Evolutionary conservation across 805 yeast genomes (phyloP), one percentile per base, ranked within the genome.

Genomic region (Debaryomyces castellii): DNA sequence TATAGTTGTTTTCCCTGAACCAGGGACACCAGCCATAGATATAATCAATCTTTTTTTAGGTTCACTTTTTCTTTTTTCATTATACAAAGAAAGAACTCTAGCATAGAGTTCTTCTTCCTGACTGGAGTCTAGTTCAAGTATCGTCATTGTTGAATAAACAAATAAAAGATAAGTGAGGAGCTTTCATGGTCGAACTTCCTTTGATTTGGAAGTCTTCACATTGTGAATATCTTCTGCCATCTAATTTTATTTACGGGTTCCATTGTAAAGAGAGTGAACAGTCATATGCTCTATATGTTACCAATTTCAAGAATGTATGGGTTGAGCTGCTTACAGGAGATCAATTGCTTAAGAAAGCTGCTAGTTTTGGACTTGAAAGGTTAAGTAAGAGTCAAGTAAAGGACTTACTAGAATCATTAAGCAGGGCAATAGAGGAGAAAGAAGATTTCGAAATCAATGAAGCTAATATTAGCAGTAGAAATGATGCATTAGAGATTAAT

Each of bases 1-100:
- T 28, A 83, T 57, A 0, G 95, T 86, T 3, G 91, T 77, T 60
- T 89, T 89, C 0, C 96, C 96, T 0, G 91, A 81, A 5, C 96
- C 96, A 2, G 96, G 96, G 0, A 82, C 74, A 1, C 96, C 96
- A 2, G 83, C 82, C 10, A 89, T 56, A 0, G 85, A 67, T 8
- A 89, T 69, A 14, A 85, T 48, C 2, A 81, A 60, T 51, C 91
- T 66, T 21, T 28, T 43, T n/a, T 25, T 18, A 2, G 28, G 18
- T 9, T 28, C 23, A 9, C 25, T 14, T 11, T 30, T 25, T 9
- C 17, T 24, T 42, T 48, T 47, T 4, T 12, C 11, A 23, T 45
- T 17, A 28, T 43, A 42, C 18, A 49, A 35, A 22, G 40, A 33
- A 22, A 35, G 18, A 4, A 44, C 47, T 41, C 57, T 46, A 25